phyloP scores from a whole-genome alignment of 2,329 filamentous ascomycete genomes.

The Apiospora malaysiana region DNA sequence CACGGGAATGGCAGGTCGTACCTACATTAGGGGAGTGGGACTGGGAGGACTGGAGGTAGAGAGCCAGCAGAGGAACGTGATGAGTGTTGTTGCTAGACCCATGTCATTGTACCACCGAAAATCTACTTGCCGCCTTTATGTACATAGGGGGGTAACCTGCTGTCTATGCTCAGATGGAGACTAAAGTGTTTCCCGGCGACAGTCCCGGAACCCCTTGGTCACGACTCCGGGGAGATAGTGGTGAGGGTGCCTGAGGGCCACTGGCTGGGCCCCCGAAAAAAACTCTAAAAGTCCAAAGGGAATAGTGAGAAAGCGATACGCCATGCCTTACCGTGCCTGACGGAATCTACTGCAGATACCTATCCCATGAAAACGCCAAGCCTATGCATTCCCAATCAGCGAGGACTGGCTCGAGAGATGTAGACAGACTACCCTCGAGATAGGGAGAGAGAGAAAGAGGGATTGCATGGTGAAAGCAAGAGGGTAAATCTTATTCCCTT shows the following conservation, averaged over 20 bases:
- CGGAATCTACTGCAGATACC: neutral
- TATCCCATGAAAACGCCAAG: neutral
- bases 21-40: conserved; percentile 12
- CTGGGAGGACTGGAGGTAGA: neutral
- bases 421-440: neutral
- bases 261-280: conserved; percentile 1
- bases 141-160: neutral
- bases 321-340: neutral
- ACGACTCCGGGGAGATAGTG: conserved; percentile 12
- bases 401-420: neutral
- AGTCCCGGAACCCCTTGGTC: conserved; percentile 12
- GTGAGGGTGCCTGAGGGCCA: conserved; percentile 9
- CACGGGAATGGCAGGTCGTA: conserved; percentile 6
- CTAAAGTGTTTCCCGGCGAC: conserved; percentile 14
- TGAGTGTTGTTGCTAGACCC: neutral
- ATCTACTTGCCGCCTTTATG: conserved; percentile 16
- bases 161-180: conserved; percentile 13
- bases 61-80: neutral
- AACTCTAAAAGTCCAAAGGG: conserved; percentile 5
- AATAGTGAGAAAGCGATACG: conserved; percentile 14
- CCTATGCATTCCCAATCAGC: neutral
- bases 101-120: conserved; percentile 16
- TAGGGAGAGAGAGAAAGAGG: no score
- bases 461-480: neutral
- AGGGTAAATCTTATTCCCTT: neutral